Conservation (phyloP, 139 green algal genomes). For the Chlamydomonas sp. region DNA sequence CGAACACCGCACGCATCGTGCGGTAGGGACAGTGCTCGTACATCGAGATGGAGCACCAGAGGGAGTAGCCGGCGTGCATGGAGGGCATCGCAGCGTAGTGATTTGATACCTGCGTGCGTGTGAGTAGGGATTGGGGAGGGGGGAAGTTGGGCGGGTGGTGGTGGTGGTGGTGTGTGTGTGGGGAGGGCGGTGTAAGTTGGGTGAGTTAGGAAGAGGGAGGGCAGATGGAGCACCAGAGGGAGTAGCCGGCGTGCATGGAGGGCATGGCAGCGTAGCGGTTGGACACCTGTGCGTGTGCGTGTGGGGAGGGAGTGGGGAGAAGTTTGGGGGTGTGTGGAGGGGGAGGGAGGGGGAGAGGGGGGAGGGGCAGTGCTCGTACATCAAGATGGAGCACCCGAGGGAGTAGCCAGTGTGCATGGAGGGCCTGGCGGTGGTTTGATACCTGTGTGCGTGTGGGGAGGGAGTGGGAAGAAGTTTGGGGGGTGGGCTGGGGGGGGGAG, state of each 20-base stretch:
- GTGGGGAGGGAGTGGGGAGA: too few species aligned
- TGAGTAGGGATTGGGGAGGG: too few species aligned
- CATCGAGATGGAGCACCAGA: constrained; percentile 27
- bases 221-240: constrained; percentile 13
- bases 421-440: too few species aligned
- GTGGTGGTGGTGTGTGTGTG: background rate
- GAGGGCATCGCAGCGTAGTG: constrained; percentile 34
- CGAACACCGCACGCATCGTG: constrained; percentile 3
- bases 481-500: background rate
- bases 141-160: background rate
- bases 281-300: too few species aligned
- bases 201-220: constrained; percentile 1
- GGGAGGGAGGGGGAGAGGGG: background rate
- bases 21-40: constrained; percentile 11
- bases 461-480: background rate
- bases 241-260: constrained; percentile 31
- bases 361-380: too few species aligned
- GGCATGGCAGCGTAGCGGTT: constrained; percentile 33
- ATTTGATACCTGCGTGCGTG: constrained; percentile 15
- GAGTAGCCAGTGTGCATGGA: too few species aligned
- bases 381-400: too few species aligned
- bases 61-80: constrained; percentile 32
- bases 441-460: too few species aligned
- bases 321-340: background rate
- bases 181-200: constrained; percentile 13